These are phyloP conservation scores for Schrenkiella parvula DNA, from an alignment of 345 rosid species.

Conservation along the genomic window DNA sequence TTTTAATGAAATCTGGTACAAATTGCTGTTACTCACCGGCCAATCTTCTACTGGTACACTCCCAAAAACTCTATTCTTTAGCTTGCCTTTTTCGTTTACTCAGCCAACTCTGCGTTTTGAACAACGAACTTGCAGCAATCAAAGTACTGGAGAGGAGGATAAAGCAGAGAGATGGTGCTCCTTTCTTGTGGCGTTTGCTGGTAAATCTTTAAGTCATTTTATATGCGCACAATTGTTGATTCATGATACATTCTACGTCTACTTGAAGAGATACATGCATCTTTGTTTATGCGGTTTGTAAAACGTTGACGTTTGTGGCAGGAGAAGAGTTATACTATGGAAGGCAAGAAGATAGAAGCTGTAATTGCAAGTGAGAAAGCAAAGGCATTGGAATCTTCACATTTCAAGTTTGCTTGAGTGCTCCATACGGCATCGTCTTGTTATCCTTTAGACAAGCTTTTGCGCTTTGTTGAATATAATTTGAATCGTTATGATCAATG, in stretches of 20 bases:
- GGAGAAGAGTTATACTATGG: slow-evolving; percentile 56
- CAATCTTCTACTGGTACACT: slow-evolving; percentile 51
- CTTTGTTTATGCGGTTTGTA: neutral
- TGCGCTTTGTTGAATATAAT: neutral
- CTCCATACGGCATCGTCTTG: neutral
- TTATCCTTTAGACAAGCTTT: neutral
- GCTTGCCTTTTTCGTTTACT: neutral
- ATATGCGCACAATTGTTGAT: neutral
- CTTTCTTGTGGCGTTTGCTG: slow-evolving; percentile 77
- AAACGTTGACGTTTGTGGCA: slow-evolving; percentile 24
- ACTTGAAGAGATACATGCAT: neutral
- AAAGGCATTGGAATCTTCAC: slow-evolving; percentile 46
- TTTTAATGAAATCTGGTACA: slow-evolving; percentile 70
- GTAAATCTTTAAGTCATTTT: slow-evolving; percentile 21
- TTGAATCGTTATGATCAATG: slow-evolving; percentile 10
- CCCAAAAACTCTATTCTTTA: neutral
- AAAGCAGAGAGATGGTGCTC: slow-evolving; percentile 57
- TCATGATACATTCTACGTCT: neutral
- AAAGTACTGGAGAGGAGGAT: slow-evolving; percentile 46
- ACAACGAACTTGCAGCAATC: slow-evolving; percentile 34
- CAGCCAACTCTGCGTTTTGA: neutral
- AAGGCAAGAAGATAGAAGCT: slow-evolving; percentile 46
- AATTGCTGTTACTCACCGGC: slow-evolving; percentile 50
- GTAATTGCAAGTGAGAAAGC: slow-evolving; percentile 43
- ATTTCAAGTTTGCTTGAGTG: slow-evolving; percentile 29